Conservation (phyloP, 164 flowering plant genomes). For the Houttuynia cordata region DNA sequence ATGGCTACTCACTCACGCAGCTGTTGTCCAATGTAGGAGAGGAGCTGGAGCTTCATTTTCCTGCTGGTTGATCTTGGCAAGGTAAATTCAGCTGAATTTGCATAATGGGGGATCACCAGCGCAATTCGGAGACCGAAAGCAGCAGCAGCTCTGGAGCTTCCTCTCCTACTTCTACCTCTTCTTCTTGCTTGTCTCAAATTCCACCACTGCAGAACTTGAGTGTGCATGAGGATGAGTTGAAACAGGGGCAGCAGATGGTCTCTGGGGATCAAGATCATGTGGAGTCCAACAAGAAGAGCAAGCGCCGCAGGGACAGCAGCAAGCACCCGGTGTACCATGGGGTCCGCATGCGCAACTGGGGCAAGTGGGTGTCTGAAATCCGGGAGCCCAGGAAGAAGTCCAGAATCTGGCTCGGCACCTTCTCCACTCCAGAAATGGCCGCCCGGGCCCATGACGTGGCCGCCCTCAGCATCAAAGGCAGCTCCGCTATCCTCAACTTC, state of each 20-base stretch:
- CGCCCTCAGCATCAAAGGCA: slow-evolving; percentile 58
- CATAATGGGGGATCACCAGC: slow-evolving; percentile 7
- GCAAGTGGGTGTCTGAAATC: slow-evolving; percentile 93
- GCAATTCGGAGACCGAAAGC: slow-evolving; percentile 24
- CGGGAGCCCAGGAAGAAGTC: slow-evolving; percentile 80
- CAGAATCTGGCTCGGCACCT: slow-evolving; percentile 86
- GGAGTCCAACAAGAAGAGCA: slow-evolving; percentile 5
- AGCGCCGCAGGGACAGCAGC: slow-evolving; percentile 22
- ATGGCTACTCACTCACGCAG: neutral
- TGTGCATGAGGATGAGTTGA: slow-evolving; percentile 1
- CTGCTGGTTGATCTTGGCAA: neutral
- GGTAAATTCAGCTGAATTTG: neutral
- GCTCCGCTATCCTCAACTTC: slow-evolving; percentile 58
- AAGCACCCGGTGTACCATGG: slow-evolving; percentile 66
- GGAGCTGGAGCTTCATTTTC: neutral
- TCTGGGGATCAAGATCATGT: neutral
- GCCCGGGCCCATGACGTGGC: slow-evolving; percentile 88
- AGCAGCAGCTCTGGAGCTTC: slow-evolving; percentile 24
- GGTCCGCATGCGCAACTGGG: slow-evolving; percentile 78
- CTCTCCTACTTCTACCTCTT: slow-evolving; percentile 14
- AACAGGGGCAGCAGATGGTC: slow-evolving; percentile 2
- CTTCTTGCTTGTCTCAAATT: neutral
- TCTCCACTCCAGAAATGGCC: slow-evolving; percentile 74
- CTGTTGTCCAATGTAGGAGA: neutral
- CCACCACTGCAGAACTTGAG: neutral